Percentiles rank a stretch among this genome's conserved stretches.
phyloP scores from a whole-genome alignment of 768 basidiomycete genomes.

The Brasilioporus rufonigricans region DNA sequence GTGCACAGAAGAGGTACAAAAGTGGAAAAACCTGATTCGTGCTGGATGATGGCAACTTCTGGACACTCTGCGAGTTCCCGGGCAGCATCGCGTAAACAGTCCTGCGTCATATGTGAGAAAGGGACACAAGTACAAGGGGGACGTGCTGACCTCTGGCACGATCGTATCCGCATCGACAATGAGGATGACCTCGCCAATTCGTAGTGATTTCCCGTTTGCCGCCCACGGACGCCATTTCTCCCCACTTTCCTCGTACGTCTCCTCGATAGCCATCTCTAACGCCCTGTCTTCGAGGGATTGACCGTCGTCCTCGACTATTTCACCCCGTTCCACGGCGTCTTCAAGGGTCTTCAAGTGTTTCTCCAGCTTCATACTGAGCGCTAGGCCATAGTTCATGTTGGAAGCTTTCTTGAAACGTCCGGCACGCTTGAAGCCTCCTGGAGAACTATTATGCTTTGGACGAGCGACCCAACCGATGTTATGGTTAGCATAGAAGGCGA shows the following conservation, averaged over 20 bases:
- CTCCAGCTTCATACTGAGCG: slow-evolving; percentile 38
- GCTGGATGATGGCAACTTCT: slow-evolving; percentile 89
- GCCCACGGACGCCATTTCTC: slow-evolving; percentile 71
- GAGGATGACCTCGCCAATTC: slow-evolving; percentile 78
- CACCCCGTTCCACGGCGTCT: slow-evolving; percentile 36
- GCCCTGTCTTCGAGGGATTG: slow-evolving; percentile 63
- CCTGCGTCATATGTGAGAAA: slow-evolving; percentile 37
- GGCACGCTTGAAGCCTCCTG: slow-evolving; percentile 36
- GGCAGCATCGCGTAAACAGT: slow-evolving; percentile 89
- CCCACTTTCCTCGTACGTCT: slow-evolving; percentile 61
- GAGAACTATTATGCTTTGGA: slow-evolving; percentile 41
- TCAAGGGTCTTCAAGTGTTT: slow-evolving; percentile 45
- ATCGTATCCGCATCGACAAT: slow-evolving; percentile 88
- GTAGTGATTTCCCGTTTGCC: slow-evolving; percentile 67
- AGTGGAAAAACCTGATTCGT: slow-evolving; percentile 60
- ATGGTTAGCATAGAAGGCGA: slow-evolving; percentile 53
- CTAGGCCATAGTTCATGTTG: slow-evolving; percentile 83
- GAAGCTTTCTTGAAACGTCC: slow-evolving; percentile 94
- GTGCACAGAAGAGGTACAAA: neutral
- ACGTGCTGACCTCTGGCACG: slow-evolving; percentile 58
- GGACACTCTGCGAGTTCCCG: slow-evolving; percentile 80
- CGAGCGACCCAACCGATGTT: slow-evolving; percentile 61
- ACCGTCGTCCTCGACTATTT: slow-evolving; percentile 40
- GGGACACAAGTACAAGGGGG: neutral
- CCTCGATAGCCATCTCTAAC: slow-evolving; percentile 68